These are phyloP conservation scores for Botryotinia calthae DNA, from an alignment of 2,329 filamentous ascomycete species.

Conservation along the genomic window DNA sequence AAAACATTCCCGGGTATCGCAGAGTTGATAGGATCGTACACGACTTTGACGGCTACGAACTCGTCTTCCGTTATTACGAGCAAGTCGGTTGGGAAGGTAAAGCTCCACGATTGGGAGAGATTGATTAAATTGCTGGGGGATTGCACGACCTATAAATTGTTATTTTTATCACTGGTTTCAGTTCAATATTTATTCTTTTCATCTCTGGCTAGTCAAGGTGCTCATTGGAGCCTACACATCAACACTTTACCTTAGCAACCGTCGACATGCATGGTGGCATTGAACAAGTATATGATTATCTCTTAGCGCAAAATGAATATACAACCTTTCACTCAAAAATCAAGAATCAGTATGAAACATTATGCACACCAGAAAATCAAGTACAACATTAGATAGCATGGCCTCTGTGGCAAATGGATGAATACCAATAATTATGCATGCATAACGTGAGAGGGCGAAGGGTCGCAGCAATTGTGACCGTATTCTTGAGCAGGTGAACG, in stretches of 20 bases:
- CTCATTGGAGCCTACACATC: not conserved
- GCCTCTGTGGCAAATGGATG: not conserved
- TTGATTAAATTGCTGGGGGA: conserved; percentile 25
- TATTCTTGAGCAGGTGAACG: not conserved
- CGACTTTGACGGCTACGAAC: conserved; percentile 93
- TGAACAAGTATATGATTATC: not conserved
- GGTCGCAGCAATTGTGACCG: conserved; percentile 1
- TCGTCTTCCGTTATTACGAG: conserved; percentile 96
- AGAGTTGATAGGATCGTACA: conserved; percentile 94
- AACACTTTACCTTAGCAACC: not conserved
- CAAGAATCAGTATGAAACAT: conserved; percentile 6
- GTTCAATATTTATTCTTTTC: not conserved
- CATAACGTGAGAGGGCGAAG: not conserved
- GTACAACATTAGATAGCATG: conserved; percentile 1
- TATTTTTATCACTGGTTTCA: conserved; percentile 5
- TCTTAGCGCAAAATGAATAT: not conserved
- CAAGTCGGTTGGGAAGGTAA: conserved; percentile 66
- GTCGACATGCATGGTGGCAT: not conserved
- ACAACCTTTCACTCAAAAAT: not conserved
- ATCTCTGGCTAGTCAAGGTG: conserved; percentile 4
- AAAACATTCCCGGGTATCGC: conserved; percentile 80
- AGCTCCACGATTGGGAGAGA: conserved; percentile 37
- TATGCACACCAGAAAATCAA: conserved; percentile 9
- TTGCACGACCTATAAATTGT: not conserved
- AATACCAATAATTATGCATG: conserved; percentile 15